These are phyloP conservation scores for Warburgia ugandensis DNA, from an alignment of 164 flowering plant species.

Conservation along the genomic window DNA sequence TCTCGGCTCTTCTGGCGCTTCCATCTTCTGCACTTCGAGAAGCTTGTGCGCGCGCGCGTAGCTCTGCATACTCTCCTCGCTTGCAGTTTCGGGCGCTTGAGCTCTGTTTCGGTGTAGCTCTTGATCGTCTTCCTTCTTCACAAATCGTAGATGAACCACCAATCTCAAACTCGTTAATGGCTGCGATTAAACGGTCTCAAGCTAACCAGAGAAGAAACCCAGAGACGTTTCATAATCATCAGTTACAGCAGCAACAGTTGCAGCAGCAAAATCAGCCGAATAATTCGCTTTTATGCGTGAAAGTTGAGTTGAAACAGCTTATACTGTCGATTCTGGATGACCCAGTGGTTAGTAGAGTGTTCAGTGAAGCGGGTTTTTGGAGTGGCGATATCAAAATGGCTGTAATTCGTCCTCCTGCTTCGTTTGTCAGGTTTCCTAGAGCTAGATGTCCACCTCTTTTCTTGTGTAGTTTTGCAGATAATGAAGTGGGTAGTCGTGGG, in stretches of 20 bases:
- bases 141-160: conserved; percentile 46
- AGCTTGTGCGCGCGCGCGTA: conserved; percentile 50
- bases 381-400: conserved; percentile 80
- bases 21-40: conserved; percentile 57
- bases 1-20: conserved; percentile 49
- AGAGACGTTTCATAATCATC: conserved; percentile 29
- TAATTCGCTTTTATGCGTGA: conserved; percentile 29
- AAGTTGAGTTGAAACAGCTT: conserved; percentile 72
- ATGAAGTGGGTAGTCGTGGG: conserved; percentile 20
- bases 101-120: conserved; percentile 62
- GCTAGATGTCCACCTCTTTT: conserved; percentile 50
- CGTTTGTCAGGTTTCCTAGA: conserved; percentile 32
- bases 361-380: conserved; percentile 81
- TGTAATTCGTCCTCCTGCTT: conserved; percentile 51
- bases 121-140: conserved; percentile 59
- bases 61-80: conserved; percentile 42
- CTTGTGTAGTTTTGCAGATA: conserved; percentile 36
- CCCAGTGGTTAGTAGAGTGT: conserved; percentile 88
- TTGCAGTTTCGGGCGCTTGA: conserved; percentile 72
- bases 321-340: conserved; percentile 86
- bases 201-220: conserved; percentile 73
- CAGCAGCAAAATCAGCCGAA: conserved; percentile 19
- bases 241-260: conserved; percentile 27
- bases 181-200: conserved; percentile 81
- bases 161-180: conserved; percentile 81